Conservation (phyloP, 441 rosid species). For the Erodium chrysanthum region DNA sequence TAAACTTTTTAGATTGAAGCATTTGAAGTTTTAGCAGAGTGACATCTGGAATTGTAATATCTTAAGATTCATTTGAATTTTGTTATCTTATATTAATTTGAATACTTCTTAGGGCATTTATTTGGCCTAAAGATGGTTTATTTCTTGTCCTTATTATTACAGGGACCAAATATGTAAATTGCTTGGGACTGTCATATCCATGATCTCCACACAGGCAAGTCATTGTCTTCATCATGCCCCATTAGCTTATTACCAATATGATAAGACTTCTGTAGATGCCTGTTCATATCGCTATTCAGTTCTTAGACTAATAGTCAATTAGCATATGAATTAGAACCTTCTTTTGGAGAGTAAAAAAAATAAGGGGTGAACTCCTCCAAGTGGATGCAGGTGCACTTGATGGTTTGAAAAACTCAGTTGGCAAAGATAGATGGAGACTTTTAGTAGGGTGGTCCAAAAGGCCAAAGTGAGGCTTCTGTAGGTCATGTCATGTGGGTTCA, state of each 20-base stretch:
- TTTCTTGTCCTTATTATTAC: neutral
- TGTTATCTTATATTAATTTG: neutral
- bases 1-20: neutral
- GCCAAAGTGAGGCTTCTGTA: neutral
- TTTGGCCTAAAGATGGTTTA: neutral
- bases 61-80: neutral
- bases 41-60: neutral
- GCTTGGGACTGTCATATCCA: neutral
- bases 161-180: neutral
- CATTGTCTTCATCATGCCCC: neutral
- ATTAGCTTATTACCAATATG: neutral
- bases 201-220: neutral
- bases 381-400: slow-evolving; percentile 3
- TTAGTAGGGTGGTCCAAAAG: slow-evolving; percentile 3
- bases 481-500: slow-evolving; percentile 1
- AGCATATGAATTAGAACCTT: neutral
- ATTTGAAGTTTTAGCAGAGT: neutral
- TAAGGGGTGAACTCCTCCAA: neutral
- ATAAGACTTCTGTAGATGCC: neutral
- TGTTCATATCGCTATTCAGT: neutral
- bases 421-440: neutral
- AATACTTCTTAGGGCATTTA: neutral
- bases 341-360: too few relatives aligned
- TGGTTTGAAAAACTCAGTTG: neutral
- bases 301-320: neutral